These are phyloP conservation scores for Pyrenochaeta sp. DNA, from an alignment of 2,329 filamentous ascomycete genomes.

Conservation along the genomic window DNA sequence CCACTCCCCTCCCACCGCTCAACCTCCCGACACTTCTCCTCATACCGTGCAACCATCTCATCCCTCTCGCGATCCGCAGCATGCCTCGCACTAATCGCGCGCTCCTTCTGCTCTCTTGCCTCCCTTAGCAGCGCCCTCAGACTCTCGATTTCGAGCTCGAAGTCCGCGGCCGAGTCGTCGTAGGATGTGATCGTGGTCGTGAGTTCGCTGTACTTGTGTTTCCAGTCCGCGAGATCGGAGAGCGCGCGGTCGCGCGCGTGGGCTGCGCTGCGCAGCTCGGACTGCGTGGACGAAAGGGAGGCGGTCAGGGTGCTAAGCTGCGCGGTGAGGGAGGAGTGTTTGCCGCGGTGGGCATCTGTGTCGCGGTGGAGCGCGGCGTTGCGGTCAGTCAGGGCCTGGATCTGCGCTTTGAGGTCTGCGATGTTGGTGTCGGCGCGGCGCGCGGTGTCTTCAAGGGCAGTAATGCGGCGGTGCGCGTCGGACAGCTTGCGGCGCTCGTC, in stretches of 20 bases:
- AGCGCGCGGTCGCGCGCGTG: slow-evolving; percentile 26
- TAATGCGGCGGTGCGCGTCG: slow-evolving; percentile 25
- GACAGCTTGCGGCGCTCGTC: slow-evolving; percentile 25
- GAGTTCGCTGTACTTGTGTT: slow-evolving; percentile 32
- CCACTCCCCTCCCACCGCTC: slow-evolving; percentile 9
- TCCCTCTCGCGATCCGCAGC: slow-evolving; percentile 33
- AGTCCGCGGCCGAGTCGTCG: slow-evolving; percentile 24
- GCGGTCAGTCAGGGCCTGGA: slow-evolving; percentile 25
- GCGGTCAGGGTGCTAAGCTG: slow-evolving; percentile 25
- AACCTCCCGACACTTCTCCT: slow-evolving; percentile 35
- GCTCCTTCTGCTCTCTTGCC: slow-evolving; percentile 33
- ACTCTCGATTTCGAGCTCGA: slow-evolving; percentile 33
- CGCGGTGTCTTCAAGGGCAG: slow-evolving; percentile 27
- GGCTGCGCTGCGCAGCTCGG: slow-evolving; percentile 28
- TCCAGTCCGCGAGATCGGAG: slow-evolving; percentile 28
- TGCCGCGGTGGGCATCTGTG: slow-evolving; percentile 23
- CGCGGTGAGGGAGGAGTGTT: slow-evolving; percentile 18
- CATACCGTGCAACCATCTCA: slow-evolving; percentile 28
- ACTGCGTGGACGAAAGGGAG: slow-evolving; percentile 24
- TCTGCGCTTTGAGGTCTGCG: slow-evolving; percentile 19
- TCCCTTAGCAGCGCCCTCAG: slow-evolving; percentile 28
- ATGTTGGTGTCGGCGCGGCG: slow-evolving; percentile 24
- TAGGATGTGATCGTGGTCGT: slow-evolving; percentile 31
- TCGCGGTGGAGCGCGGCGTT: slow-evolving; percentile 25
- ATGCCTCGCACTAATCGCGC: slow-evolving; percentile 27